Evolutionary conservation across 1,139 yeast species (phyloP).

Genomic region (Saccharomyces hybrid): DNA sequence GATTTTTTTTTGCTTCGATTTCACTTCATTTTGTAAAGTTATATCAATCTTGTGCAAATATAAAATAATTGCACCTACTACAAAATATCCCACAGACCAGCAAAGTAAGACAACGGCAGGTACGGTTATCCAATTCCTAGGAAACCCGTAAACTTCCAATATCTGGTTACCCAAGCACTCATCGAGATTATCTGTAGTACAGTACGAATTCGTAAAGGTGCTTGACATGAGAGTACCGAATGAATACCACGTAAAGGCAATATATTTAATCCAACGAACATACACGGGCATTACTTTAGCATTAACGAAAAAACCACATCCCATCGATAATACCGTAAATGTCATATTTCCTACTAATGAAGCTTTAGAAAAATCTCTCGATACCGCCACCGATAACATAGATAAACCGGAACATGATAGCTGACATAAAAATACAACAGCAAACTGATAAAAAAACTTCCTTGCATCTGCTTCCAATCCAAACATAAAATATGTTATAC

Average conservation of each 20-base stretch:
- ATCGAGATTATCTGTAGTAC: conserved; percentile 42
- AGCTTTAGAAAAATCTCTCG: conserved; percentile 60
- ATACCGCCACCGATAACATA: conserved; percentile 41
- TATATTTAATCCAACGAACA: conserved; percentile 75
- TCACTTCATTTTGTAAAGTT: conserved; percentile 22
- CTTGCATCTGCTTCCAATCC: conserved; percentile 49
- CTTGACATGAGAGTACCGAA: conserved; percentile 64
- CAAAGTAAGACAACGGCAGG: conserved; percentile 58
- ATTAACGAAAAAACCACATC: conserved; percentile 76
- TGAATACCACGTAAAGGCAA: conserved; percentile 70
- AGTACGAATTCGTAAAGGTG: conserved; percentile 56
- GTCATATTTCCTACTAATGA: conserved; percentile 55
- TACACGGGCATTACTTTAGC: conserved; percentile 73
- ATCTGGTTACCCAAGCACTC: conserved; percentile 40
- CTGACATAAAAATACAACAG: conserved; percentile 49
- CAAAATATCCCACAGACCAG: conserved; percentile 51
- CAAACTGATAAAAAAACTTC: conserved; percentile 57
- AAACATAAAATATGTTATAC: conserved; percentile 68
- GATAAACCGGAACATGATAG: conserved; percentile 28
- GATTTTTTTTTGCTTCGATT: conserved; percentile 12
- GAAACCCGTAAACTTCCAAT: conserved; percentile 53
- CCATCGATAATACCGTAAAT: conserved; percentile 67
- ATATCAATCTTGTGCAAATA: conserved; percentile 46
- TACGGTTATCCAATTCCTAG: conserved; percentile 54
- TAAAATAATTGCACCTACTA: conserved; percentile 42